A percentile compares a stretch with the other conserved stretches of the same genome.
Evolutionary conservation across 345 rosid genomes (phyloP).

Genomic region (Barbarea vulgaris): DNA sequence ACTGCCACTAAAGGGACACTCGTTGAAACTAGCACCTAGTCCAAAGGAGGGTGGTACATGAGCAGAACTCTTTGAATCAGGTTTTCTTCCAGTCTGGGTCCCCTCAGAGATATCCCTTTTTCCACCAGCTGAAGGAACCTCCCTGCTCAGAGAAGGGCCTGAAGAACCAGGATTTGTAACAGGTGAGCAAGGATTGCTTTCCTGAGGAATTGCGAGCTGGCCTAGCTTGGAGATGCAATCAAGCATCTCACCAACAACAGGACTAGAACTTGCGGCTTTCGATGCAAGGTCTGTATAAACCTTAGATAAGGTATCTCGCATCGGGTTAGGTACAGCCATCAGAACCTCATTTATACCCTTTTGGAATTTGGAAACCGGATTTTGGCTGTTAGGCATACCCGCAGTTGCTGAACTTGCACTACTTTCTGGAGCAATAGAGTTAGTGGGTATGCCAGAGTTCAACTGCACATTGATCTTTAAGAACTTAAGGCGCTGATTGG

Average conservation of each 20-base stretch:
- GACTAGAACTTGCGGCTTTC: constrained; percentile 53
- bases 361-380: constrained; percentile 46
- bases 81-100: constrained; percentile 25
- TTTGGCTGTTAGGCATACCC: constrained; percentile 48
- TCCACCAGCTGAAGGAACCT: constrained; percentile 26
- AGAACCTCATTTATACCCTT: constrained; percentile 54
- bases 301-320: constrained; percentile 54
- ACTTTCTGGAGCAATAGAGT: constrained; percentile 45
- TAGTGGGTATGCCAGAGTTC: constrained; percentile 40
- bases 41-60: constrained; percentile 17
- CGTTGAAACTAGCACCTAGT: constrained; percentile 39
- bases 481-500: constrained; percentile 72
- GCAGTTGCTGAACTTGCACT: constrained; percentile 60
- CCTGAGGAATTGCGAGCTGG: constrained; percentile 20
- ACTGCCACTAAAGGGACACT: constrained; percentile 67
- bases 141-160: constrained; percentile 18
- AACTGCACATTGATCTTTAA: constrained; percentile 61
- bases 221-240: constrained; percentile 45
- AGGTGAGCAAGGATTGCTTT: constrained; percentile 10
- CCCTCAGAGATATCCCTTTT: constrained; percentile 35
- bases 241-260: constrained; percentile 39
- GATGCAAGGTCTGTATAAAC: constrained; percentile 60
- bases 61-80: constrained; percentile 20
- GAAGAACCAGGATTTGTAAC: constrained; percentile 28
- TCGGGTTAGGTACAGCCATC: constrained; percentile 65